phyloP scores from a whole-genome alignment of 192 early-diverging fungal genomes.

The Globomyces pollinis-pini region DNA sequence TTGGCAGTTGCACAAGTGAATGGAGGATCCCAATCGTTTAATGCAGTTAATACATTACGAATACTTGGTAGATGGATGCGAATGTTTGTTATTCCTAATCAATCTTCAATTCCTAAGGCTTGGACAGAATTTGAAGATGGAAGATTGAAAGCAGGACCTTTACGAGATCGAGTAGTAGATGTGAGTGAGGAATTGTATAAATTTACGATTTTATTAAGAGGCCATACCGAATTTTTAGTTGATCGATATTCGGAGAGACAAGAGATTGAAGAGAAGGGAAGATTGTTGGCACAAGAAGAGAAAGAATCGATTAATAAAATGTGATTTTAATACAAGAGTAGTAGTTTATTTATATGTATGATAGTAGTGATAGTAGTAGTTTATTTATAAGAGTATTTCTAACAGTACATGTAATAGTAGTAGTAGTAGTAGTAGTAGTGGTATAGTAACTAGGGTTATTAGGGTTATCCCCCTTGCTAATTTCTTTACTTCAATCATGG shows the following conservation, averaged over 20 bases:
- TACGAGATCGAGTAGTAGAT: slow-evolving; percentile 41
- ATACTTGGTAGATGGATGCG: slow-evolving; percentile 49
- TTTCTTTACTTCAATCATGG: neutral
- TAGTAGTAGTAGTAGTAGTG: no score
- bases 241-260: slow-evolving; percentile 41
- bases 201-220: slow-evolving; percentile 31
- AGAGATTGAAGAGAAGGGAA: slow-evolving; percentile 32
- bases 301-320: slow-evolving; percentile 23
- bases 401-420: no score
- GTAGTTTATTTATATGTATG: no score
- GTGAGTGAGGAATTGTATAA: slow-evolving; percentile 45
- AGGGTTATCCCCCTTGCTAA: neutral
- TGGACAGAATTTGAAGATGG: slow-evolving; percentile 49
- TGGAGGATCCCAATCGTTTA: slow-evolving; percentile 46
- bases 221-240: slow-evolving; percentile 30
- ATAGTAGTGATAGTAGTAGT: no score
- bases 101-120: slow-evolving; percentile 46
- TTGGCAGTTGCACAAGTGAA: no score
- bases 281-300: slow-evolving; percentile 35
- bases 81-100: slow-evolving; percentile 47
- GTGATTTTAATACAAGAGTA: neutral
- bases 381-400: no score
- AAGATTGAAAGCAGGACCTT: slow-evolving; percentile 31
- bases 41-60: slow-evolving; percentile 39
- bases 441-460: neutral